A percentile compares a stretch with the other conserved stretches of the same genome.
Conservation (phyloP, 768 basidiomycete genomes). For the Mycena maculata region DNA sequence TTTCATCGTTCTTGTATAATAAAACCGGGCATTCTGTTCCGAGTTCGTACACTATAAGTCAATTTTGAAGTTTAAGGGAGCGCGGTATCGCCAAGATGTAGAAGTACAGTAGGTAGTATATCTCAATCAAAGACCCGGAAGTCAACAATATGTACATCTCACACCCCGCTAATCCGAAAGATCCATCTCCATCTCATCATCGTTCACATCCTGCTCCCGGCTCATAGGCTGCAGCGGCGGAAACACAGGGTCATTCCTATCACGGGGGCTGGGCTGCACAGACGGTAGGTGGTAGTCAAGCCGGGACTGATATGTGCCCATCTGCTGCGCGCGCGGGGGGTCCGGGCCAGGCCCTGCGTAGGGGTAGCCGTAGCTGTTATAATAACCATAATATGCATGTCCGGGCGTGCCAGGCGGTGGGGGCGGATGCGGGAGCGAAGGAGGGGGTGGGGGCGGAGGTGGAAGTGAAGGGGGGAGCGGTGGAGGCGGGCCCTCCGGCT, state of each 20-base stretch:
- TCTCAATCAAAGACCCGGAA: background rate
- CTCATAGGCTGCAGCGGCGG: background rate
- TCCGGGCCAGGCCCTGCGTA: background rate
- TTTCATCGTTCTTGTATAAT: too few relatives aligned
- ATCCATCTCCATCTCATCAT: constrained; percentile 46
- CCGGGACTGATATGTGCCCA: background rate
- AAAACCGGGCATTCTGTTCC: too few relatives aligned
- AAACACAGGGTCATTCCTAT: background rate
- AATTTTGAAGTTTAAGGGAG: too few relatives aligned
- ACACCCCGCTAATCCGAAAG: constrained; percentile 43
- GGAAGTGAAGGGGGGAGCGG: constrained; percentile 31
- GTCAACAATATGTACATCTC: background rate
- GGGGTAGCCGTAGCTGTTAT: constrained; percentile 6
- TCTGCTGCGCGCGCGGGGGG: background rate
- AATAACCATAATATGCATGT: background rate
- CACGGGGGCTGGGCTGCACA: background rate
- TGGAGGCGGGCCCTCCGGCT: constrained; percentile 26
- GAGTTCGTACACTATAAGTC: too few relatives aligned
- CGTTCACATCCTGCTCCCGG: background rate
- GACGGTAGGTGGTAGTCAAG: background rate
- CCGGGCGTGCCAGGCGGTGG: background rate
- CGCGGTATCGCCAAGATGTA: too few relatives aligned
- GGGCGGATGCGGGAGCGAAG: background rate
- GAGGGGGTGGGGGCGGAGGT: constrained; percentile 8
- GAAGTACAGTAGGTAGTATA: too few relatives aligned